Evolutionary conservation across 495 filamentous ascomycete genomes (phyloP).

Genomic region (Lasiosphaeria hispida): DNA sequence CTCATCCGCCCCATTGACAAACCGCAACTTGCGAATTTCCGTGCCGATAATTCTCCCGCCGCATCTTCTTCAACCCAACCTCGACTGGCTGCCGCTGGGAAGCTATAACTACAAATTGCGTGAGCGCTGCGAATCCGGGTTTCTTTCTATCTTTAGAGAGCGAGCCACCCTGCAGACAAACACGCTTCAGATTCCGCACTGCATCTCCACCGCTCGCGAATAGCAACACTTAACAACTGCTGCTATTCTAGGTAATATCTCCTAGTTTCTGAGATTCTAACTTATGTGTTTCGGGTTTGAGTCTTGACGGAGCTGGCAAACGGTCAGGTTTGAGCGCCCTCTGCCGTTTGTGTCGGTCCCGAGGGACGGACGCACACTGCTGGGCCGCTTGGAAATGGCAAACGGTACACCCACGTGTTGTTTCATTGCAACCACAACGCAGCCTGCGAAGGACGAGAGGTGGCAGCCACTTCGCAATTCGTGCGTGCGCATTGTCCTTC

Average conservation of each 20-base stretch:
- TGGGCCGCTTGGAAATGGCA: conserved; percentile 7
- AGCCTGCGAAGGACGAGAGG: neutral
- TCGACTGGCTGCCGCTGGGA: neutral
- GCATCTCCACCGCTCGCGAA: neutral
- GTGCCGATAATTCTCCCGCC: too few species aligned
- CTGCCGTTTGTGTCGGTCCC: conserved; percentile 21
- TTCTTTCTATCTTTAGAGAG: conserved; percentile 15
- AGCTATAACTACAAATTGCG: neutral
- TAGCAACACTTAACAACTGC: neutral
- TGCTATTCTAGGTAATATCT: neutral
- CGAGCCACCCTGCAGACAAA: conserved; percentile 6
- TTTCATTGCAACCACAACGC: conserved; percentile 14
- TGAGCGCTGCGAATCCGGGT: neutral
- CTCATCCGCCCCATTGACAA: too few species aligned
- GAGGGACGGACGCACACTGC: conserved; percentile 1
- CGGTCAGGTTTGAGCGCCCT: neutral
- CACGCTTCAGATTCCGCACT: conserved; percentile 2
- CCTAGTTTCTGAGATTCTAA: too few species aligned
- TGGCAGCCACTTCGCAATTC: neutral
- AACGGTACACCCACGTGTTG: conserved; percentile 14
- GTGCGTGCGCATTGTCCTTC: conserved; percentile 8
- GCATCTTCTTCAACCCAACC: neutral
- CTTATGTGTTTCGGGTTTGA: neutral
- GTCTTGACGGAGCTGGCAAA: neutral
- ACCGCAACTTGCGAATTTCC: too few species aligned